phyloP scores from a whole-genome alignment of 2,329 filamentous ascomycete species.

The Botrytis paeoniae region DNA sequence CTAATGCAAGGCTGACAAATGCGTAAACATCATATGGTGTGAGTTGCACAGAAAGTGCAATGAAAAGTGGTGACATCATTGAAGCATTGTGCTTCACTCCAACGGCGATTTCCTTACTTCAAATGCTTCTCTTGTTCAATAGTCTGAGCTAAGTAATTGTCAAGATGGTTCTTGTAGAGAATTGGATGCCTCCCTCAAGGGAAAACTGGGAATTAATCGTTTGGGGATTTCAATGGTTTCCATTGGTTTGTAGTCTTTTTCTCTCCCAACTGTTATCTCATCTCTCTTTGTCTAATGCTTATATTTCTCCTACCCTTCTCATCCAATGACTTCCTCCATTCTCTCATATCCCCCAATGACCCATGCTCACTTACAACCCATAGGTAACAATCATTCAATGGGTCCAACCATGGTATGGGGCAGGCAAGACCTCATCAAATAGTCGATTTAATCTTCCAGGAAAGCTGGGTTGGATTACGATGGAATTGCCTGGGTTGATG shows the following conservation, averaged over 20 bases:
- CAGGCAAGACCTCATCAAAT: conserved; percentile 82
- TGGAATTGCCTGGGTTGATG: conserved; percentile 79
- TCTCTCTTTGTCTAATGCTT: background rate
- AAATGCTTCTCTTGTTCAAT: no score
- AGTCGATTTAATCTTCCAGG: conserved; percentile 84
- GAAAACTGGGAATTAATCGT: conserved; percentile 56
- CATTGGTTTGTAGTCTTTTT: conserved; percentile 43
- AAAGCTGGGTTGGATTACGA: conserved; percentile 79
- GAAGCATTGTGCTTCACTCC: conserved; percentile 6
- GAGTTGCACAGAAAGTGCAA: background rate
- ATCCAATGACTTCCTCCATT: background rate
- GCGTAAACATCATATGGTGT: background rate
- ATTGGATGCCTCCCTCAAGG: conserved; percentile 52
- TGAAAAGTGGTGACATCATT: conserved; percentile 23
- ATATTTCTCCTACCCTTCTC: background rate
- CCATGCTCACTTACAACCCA: background rate
- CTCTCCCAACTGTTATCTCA: background rate
- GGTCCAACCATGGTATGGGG: conserved; percentile 73
- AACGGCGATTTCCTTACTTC: background rate
- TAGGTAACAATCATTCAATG: conserved; percentile 75
- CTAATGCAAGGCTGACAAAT: background rate
- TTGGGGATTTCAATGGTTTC: conserved; percentile 49
- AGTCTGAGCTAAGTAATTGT: background rate
- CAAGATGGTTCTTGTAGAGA: conserved; percentile 34
- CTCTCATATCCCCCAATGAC: background rate